Conservation (phyloP, 2,329 filamentous ascomycete species). For the Aureobasidium sp. region DNA sequence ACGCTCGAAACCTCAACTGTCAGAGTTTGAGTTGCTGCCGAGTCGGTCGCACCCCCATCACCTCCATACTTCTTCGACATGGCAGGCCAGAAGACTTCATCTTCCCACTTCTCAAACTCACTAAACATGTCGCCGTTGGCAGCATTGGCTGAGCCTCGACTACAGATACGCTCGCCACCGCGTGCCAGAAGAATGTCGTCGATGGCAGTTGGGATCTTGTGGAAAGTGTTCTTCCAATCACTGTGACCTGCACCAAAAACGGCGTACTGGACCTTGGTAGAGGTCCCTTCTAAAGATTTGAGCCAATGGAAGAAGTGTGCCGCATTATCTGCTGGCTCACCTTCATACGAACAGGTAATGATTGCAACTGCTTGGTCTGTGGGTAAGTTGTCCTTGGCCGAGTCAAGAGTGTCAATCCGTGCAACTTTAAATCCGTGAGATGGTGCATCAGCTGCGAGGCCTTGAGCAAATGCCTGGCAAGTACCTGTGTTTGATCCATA, state of each 20-base stretch:
- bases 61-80: conserved; percentile 38
- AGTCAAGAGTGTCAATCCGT: conserved; percentile 51
- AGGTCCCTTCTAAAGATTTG: conserved; percentile 41
- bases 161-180: conserved; percentile 44
- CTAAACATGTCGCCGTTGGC: conserved; percentile 59
- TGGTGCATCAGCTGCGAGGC: conserved; percentile 53
- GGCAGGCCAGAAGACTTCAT: conserved; percentile 48
- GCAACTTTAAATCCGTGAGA: conserved; percentile 54
- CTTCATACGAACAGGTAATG: conserved; percentile 67
- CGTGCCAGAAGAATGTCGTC: conserved; percentile 47
- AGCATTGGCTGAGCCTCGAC: conserved; percentile 53
- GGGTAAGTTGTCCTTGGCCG: conserved; percentile 54
- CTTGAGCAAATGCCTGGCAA: conserved; percentile 62
- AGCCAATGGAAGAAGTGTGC: conserved; percentile 63
- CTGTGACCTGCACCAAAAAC: conserved; percentile 63
- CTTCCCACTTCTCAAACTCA: conserved; percentile 62
- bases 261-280: conserved; percentile 54
- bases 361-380: conserved; percentile 57
- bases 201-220: conserved; percentile 58
- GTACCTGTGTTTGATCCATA: conserved; percentile 72
- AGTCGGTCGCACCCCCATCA: conserved; percentile 16
- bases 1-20: conserved; percentile 48
- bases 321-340: conserved; percentile 67
- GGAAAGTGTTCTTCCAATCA: conserved; percentile 56
- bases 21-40: conserved; percentile 32